These are phyloP conservation scores for Petasospora fabianii DNA, from an alignment of 1,139 yeast genomes.

Conservation along the genomic window DNA sequence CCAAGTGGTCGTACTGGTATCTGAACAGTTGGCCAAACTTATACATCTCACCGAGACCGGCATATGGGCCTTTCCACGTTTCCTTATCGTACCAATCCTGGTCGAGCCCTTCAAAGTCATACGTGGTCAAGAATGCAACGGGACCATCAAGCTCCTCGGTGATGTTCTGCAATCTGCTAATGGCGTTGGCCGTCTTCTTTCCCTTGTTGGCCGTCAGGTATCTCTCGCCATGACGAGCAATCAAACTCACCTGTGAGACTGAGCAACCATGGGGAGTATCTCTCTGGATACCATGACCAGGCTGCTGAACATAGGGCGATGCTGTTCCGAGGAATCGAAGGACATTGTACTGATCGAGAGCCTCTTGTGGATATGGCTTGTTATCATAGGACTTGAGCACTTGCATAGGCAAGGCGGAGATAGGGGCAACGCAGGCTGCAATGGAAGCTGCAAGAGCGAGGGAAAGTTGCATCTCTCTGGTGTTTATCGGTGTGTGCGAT, in stretches of 20 bases:
- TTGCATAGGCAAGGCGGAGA: constrained; percentile 10
- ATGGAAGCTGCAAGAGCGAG: too few relatives aligned
- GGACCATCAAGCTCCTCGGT: constrained; percentile 15
- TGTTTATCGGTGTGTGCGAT: too few relatives aligned
- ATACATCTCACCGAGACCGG: constrained; percentile 19
- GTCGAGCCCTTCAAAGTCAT: constrained; percentile 17
- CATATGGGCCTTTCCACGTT: constrained; percentile 21
- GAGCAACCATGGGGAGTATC: constrained; percentile 39
- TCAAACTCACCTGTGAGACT: constrained; percentile 43
- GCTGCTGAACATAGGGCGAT: constrained; percentile 44
- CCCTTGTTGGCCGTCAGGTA: constrained; percentile 35
- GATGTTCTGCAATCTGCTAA: constrained; percentile 11
- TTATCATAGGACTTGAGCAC: constrained; percentile 9
- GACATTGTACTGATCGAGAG: constrained; percentile 31
- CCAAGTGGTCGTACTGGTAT: constrained; percentile 14
- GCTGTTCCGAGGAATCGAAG: constrained; percentile 44
- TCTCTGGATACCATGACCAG: constrained; percentile 44
- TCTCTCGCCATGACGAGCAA: constrained; percentile 50
- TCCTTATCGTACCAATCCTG: constrained; percentile 13
- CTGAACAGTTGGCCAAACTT: constrained; percentile 18
- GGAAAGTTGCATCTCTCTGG: too few relatives aligned
- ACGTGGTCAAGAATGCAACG: constrained; percentile 14
- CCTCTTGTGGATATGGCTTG: constrained; percentile 22
- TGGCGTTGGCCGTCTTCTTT: not conserved
- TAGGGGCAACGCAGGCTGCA: not conserved